Evolutionary conservation across 1,284 basidiomycete genomes (phyloP), one percentile per base, ranked within the genome.

Genomic region (Rhizoctonia solani): DNA sequence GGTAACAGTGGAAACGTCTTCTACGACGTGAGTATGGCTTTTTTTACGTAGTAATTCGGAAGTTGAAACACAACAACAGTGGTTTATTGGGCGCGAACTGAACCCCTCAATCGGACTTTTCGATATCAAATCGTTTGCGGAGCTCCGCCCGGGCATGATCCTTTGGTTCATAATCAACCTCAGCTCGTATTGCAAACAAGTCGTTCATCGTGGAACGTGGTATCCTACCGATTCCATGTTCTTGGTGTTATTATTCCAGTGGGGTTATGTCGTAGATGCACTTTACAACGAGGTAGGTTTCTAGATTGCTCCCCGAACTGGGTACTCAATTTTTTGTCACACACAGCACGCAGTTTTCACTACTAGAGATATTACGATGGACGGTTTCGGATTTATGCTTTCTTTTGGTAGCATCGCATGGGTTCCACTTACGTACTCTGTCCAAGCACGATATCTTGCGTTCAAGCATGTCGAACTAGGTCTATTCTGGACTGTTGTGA

Each of bases 361-460:
- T 11, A 95, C 92, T n/a, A 98, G 98, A 93, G 96, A 99, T 76
- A 97, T 99, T 75, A 96, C 89, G 6, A 93, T 92, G 27, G 97
- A 99, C 73, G 96, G 96, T 4, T 98, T 99, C 73, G 97, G 97
- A 6, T 98, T 96, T 83, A 99, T 99, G 96, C 88, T 99, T 34
- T 81, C 93, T 3, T 87, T 97, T 54, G 97, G 96, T 52, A 94
- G 98, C 76, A 85, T 98, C 27, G 81, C 88, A 19, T 98, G 93
- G 92, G 92, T 99, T 8, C 96, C 97, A 4, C 98, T 98, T 78
- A 88, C 88, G 14, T 99, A 98, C 79, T 88, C 87, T 23, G 85
- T 98, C 4, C 95, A 99, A 79, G 93, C 95, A 1, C 89, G 95
- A 66, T 99, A 92, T 79, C 87, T 99, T 68, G 95, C 89, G 37